Base-by-base conservation (phyloP, 805 yeast genomes). In the Candida boleticola region DNA sequence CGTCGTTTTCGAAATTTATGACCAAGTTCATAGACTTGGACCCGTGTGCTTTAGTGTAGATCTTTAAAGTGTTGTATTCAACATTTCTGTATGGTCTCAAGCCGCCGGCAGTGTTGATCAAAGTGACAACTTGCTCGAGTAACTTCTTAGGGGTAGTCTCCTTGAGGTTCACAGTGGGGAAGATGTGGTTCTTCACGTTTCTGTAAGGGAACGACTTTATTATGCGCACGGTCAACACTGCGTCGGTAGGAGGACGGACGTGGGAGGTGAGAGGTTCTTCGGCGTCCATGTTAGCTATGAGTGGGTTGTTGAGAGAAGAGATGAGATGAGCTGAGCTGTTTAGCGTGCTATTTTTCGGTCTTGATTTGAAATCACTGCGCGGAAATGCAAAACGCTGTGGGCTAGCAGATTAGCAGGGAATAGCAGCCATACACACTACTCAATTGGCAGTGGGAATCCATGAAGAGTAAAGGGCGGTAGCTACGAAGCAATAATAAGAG, bases 31-130 rank as follows among this genome's bases (percentile, higher is more conserved):
- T 85, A 2, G 97, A 87, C 65, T 93, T 93, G 23, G 96, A 78
- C 10, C 95, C 93, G 61, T 92, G 98, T 0, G 99, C 98, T 58
- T 89, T 89, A 22, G 96, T 85, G 65, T 93, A 93, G 5, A 93
- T 75, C 62, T 93, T 93, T 43, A 92, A 60, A 0, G 90, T 72
- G 57, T 92, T 86, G 48, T 80, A 85, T 0, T 64, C 70, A 7
- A 87, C 86, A 46, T 75, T 85, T 55, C 97, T 74, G 62, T 81
- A 90, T 1, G 98, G 96, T 54, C 97, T 74, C 45, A 82, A 77
- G 0, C 79, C 80, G 5, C 93, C 89, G 11, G 79, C 73, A 3
- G 83, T 76, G 44, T 66, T 61, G 37, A 79, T 74, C 9, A 63
- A 59, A 3, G 73, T 51, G 32, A 68, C 52, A 7, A 83, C 68